Evolutionary conservation across 75 land plant genomes (phyloP), one percentile per base, ranked within the genome.

Genomic region (Pseudotsuga menziesii): DNA sequence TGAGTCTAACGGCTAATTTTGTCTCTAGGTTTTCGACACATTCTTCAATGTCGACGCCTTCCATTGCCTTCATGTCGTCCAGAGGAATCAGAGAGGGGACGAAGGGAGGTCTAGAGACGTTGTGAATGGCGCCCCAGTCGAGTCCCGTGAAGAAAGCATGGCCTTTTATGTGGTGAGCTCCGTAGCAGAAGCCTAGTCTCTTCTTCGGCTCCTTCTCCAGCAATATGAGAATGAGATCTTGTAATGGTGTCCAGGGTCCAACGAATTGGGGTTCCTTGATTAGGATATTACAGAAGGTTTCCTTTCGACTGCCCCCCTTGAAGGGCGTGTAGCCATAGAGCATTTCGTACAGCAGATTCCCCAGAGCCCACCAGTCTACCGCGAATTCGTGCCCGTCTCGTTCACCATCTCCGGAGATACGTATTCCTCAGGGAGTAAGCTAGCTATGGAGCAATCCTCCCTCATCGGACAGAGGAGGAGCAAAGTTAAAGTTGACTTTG

Each of bases 361-460:
- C 97, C 4, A 92, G 82, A 0, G 92, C 95, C 97, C 97, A 94
- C 94, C 94, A 94, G 72, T 94, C 97, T 67, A 94, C 95, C 76
- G 91, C 84, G 76, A 85, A 85, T 57, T 87, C 91, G 77, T 94
- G 97, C 1, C 97, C 3, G 83, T 88, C 15, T 95, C 95, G 0
- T 82, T 74, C 0, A 94, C 75, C 20, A 94, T 85, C 87, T 94
- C 97, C 58, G 94, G 95, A 52, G 97, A 73, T 57, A 94, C 88
- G 82, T 94, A 94, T 82, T 94, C 97, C 58, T 88, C 92, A 55
- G 97, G n/a, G n/a, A n/a, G n/a, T n/a, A n/a, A n/a, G n/a, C n/a
- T n/a, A n/a, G n/a, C n/a, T n/a, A n/a, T n/a, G n/a, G n/a, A n/a
- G n/a, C n/a, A n/a, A n/a, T n/a, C n/a, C n/a, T n/a, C n/a, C n/a